Conservation (phyloP, 2,329 filamentous ascomycete genomes). For the Calonectria pseudoturangicola region DNA sequence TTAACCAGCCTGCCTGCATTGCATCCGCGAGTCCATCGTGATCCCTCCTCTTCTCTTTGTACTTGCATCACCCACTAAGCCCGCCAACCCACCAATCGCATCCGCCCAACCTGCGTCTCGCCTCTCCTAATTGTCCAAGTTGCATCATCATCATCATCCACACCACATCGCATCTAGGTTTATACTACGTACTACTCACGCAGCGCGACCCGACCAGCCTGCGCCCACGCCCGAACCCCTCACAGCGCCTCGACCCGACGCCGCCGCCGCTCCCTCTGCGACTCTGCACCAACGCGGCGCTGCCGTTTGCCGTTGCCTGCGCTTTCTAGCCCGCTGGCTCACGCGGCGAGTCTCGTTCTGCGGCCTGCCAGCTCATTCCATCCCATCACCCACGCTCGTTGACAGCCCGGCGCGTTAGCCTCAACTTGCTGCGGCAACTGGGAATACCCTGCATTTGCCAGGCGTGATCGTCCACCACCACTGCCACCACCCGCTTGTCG, state of each 20-base stretch:
- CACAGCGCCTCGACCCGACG: slow-evolving; percentile 44
- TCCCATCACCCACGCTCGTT: slow-evolving; percentile 39
- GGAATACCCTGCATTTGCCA: slow-evolving; percentile 51
- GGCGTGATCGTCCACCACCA: slow-evolving; percentile 52
- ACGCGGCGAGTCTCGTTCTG: slow-evolving; percentile 17
- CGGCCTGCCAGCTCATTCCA: slow-evolving; percentile 48
- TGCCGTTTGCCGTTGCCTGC: slow-evolving; percentile 38
- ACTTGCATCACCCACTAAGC: slow-evolving; percentile 29
- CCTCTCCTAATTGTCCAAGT: slow-evolving; percentile 34
- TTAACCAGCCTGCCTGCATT: slow-evolving; percentile 18
- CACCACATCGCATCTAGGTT: slow-evolving; percentile 26
- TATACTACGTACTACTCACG: slow-evolving; percentile 31
- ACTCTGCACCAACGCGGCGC: slow-evolving; percentile 18
- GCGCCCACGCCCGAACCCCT: slow-evolving; percentile 51
- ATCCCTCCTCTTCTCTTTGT: slow-evolving; percentile 30
- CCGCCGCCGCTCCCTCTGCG: slow-evolving; percentile 13
- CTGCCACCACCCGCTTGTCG: slow-evolving; percentile 49
- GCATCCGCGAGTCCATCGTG: slow-evolving; percentile 19
- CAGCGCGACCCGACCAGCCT: slow-evolving; percentile 43
- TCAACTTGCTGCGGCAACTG: slow-evolving; percentile 38
- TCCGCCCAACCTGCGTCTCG: slow-evolving; percentile 34
- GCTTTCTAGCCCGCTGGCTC: slow-evolving; percentile 28
- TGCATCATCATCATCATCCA: slow-evolving; percentile 39
- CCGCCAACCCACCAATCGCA: slow-evolving; percentile 36
- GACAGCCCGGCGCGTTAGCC: slow-evolving; percentile 31